Evolutionary conservation across 2,329 filamentous ascomycete genomes (phyloP), one percentile per base, ranked within the genome.

Genomic region (Clarireedia sp.): DNA sequence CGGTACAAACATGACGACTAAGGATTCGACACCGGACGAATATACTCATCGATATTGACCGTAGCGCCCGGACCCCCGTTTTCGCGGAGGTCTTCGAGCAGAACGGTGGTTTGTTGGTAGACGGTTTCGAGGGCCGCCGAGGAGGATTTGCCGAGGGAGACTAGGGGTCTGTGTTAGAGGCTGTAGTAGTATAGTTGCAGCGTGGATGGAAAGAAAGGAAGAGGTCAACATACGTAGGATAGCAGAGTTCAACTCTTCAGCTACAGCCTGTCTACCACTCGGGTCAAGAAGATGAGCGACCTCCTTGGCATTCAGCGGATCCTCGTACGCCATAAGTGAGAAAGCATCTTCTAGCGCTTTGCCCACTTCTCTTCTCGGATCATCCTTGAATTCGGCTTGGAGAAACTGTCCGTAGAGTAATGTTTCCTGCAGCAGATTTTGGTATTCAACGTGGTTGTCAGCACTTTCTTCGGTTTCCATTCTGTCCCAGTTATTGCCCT

Each of bases 191-290:
- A 3, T 12, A n/a, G n/a, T 33, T 33, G 49, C 56, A n/a, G 33
- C 21, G 23, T 57, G 44, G 51, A 10, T 41, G 38, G n/a, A 19
- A 41, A 9, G 3, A 41, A 19, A 19, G 2, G 16, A 41, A 3
- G 7, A 16, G 38, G 12, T 12, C 2, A 57, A 58, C 63, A 54
- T 54, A 78, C 84, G 74, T 75, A 99, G 71, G 64, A 99, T 96
- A 47, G 90, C 91, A 58, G 89, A 89, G 71, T 97, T 97, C 55
- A 99, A 76, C 70, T 96, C 91, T 73, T 99, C 94, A 8, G 91
- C 91, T 41, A 97, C 89, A 17, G 82, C 78, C 17, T 85, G 81
- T 44, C 94, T 78, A 1, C 89, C 90, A 51, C 80, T 81, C 40
- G 80, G 77, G 64, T 95, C 89, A 56, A 99, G 75, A 57, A 96